Conservation (phyloP, 2,329 filamentous ascomycete genomes). For the Dactylonectria estremocensis region DNA sequence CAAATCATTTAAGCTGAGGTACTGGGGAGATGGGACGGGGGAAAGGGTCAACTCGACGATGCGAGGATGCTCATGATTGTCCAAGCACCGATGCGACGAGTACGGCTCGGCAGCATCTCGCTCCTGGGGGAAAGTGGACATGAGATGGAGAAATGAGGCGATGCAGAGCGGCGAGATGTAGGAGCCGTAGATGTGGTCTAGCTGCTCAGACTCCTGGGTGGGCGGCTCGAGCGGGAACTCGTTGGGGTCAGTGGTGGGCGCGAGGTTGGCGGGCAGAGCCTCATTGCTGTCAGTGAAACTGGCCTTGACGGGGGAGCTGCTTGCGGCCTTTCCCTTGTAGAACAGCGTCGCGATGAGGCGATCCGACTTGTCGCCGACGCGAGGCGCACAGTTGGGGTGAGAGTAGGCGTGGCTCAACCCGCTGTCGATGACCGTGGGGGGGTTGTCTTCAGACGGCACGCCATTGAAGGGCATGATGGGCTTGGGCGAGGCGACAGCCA, state of each 20-base stretch:
- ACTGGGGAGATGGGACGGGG: constrained; percentile 72
- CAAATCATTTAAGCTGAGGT: constrained; percentile 77
- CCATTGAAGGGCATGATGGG: constrained; percentile 69
- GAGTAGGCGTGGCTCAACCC: constrained; percentile 74
- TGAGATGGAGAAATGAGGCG: constrained; percentile 76
- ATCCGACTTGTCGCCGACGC: constrained; percentile 62
- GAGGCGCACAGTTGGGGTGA: constrained; percentile 74
- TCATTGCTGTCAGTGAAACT: constrained; percentile 53
- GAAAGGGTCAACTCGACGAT: constrained; percentile 78
- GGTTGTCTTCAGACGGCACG: constrained; percentile 71
- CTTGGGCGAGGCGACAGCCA: constrained; percentile 57
- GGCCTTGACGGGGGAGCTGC: constrained; percentile 51
- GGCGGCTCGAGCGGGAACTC: constrained; percentile 73
- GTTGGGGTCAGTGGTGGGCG: constrained; percentile 71
- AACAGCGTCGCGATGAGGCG: constrained; percentile 75
- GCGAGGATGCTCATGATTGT: constrained; percentile 70
- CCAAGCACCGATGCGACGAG: constrained; percentile 77
- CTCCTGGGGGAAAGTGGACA: constrained; percentile 73
- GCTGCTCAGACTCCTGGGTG: constrained; percentile 67
- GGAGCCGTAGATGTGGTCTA: constrained; percentile 77
- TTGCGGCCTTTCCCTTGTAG: constrained; percentile 64
- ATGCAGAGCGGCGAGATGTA: constrained; percentile 77
- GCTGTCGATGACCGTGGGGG: constrained; percentile 73
- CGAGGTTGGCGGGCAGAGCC: constrained; percentile 66
- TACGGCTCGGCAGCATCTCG: constrained; percentile 66